Conservation (phyloP, 1,139 yeast species). For the Saccharomyces hybrid region DNA sequence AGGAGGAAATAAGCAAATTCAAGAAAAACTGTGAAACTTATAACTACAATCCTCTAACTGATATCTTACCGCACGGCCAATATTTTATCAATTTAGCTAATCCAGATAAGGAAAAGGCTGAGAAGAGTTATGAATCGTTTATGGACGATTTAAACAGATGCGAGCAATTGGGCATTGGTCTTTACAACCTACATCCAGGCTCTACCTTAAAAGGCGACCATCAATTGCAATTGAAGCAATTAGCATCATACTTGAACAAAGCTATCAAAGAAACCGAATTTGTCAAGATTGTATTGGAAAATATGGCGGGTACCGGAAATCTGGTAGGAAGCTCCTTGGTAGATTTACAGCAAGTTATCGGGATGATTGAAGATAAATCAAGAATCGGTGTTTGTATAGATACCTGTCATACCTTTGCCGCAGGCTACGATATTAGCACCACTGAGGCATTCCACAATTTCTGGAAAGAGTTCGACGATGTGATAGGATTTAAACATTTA, state of each 20-base stretch:
- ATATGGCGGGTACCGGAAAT: slow-evolving; percentile 97
- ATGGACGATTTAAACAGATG: slow-evolving; percentile 82
- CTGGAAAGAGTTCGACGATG: slow-evolving; percentile 65
- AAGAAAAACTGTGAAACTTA: slow-evolving; percentile 50
- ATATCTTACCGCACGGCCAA: slow-evolving; percentile 88
- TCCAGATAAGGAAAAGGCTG: slow-evolving; percentile 74
- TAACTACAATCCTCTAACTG: slow-evolving; percentile 66
- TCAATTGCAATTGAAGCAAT: slow-evolving; percentile 49
- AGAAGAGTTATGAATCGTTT: slow-evolving; percentile 69
- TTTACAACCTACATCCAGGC: slow-evolving; percentile 94
- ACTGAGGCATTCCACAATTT: slow-evolving; percentile 51
- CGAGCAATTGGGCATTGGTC: slow-evolving; percentile 73
- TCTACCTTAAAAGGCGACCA: slow-evolving; percentile 74
- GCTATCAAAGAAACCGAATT: slow-evolving; percentile 67
- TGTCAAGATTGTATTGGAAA: slow-evolving; percentile 85
- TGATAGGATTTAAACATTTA: slow-evolving; percentile 67
- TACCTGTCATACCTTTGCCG: slow-evolving; percentile 93
- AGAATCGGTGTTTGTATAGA: slow-evolving; percentile 93
- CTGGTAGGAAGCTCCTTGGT: slow-evolving; percentile 75
- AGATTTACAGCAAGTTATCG: slow-evolving; percentile 70
- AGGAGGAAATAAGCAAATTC: slow-evolving; percentile 62
- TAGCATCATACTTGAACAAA: slow-evolving; percentile 71
- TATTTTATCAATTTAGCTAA: slow-evolving; percentile 87
- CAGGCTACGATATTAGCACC: slow-evolving; percentile 81
- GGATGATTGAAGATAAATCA: slow-evolving; percentile 62